Percentiles rank a stretch among this genome's conserved stretches.
Conservation (phyloP, 805 yeast species). For the Komagataella phaffii region DNA sequence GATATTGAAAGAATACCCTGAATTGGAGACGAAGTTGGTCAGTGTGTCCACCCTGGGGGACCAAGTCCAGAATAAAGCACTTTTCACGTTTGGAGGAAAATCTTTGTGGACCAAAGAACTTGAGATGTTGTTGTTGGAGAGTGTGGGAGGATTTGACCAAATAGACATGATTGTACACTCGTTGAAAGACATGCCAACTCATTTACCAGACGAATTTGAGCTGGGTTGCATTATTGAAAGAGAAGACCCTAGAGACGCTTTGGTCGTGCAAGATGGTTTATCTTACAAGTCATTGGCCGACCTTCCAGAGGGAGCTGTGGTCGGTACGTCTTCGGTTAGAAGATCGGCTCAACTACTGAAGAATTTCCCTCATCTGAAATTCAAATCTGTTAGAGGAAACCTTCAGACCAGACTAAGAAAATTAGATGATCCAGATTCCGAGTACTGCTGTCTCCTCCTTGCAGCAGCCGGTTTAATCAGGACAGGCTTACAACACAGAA, state of each 20-base stretch:
- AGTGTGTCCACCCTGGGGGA: conserved; percentile 87
- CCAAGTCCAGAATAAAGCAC: conserved; percentile 69
- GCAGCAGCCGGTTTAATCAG: conserved; percentile 90
- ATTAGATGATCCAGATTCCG: conserved; percentile 57
- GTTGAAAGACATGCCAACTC: conserved; percentile 83
- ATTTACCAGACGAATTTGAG: conserved; percentile 79
- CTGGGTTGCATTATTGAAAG: conserved; percentile 78
- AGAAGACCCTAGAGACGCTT: conserved; percentile 90
- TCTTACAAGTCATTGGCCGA: conserved; percentile 54
- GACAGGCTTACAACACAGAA: conserved; percentile 57
- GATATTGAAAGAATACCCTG: conserved; percentile 49
- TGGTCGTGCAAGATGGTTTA: conserved; percentile 58
- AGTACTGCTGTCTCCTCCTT: conserved; percentile 61
- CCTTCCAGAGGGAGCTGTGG: conserved; percentile 73
- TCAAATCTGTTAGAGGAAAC: conserved; percentile 81
- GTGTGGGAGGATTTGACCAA: conserved; percentile 48
- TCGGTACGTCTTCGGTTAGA: conserved; percentile 91
- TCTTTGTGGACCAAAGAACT: conserved; percentile 93
- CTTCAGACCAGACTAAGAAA: conserved; percentile 68
- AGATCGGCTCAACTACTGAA: conserved; percentile 83
- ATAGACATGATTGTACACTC: conserved; percentile 90
- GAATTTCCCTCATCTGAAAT: conserved; percentile 60
- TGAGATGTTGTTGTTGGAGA: conserved; percentile 59
- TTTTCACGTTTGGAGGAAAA: conserved; percentile 93
- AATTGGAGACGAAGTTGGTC: conserved; percentile 57